Percentiles rank a stretch among this genome's conserved stretches.
These are phyloP conservation scores for Phoma herbarum DNA, from an alignment of 2,329 filamentous ascomycete genomes.

Conservation along the genomic window DNA sequence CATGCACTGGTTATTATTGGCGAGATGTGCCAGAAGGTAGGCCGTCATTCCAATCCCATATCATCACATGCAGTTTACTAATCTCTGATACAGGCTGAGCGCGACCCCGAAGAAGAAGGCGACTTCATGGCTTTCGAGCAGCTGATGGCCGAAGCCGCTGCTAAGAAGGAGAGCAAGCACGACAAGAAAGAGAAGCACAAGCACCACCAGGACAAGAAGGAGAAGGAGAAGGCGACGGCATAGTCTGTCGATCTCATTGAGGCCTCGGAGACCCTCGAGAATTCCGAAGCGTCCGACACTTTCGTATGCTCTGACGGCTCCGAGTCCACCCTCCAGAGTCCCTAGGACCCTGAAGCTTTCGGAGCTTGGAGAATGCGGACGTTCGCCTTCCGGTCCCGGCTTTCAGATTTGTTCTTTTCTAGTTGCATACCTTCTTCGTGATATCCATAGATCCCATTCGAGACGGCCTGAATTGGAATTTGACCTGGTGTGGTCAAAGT, in stretches of 20 bases:
- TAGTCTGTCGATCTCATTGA: background rate
- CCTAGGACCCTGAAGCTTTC: background rate
- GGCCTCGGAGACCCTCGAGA: background rate
- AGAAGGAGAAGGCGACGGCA: conserved; percentile 40
- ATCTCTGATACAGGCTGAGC: conserved; percentile 70
- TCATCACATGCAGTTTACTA: too few relatives aligned
- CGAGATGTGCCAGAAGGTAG: conserved; percentile 87
- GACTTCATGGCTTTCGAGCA: conserved; percentile 99
- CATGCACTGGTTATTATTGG: conserved; percentile 89
- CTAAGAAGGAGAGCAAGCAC: conserved; percentile 87
- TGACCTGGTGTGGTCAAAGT: background rate
- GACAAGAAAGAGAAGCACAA: conserved; percentile 58
- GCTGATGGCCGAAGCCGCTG: conserved; percentile 93
- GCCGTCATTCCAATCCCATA: too few relatives aligned
- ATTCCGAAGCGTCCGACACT: background rate
- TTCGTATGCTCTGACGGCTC: background rate
- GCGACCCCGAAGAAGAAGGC: conserved; percentile 94
- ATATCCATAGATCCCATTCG: conserved; percentile 43
- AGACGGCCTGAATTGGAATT: conserved; percentile 16
- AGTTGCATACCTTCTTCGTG: conserved; percentile 27
- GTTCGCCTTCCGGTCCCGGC: background rate
- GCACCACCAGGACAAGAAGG: conserved; percentile 49
- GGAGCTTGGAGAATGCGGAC: background rate
- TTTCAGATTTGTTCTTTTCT: conserved; percentile 14
- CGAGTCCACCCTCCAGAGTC: background rate